Evolutionary conservation across 2,329 filamentous ascomycete genomes (phyloP), one percentile per base, ranked within the genome.

Genomic region (Plenodomus lindquistii): DNA sequence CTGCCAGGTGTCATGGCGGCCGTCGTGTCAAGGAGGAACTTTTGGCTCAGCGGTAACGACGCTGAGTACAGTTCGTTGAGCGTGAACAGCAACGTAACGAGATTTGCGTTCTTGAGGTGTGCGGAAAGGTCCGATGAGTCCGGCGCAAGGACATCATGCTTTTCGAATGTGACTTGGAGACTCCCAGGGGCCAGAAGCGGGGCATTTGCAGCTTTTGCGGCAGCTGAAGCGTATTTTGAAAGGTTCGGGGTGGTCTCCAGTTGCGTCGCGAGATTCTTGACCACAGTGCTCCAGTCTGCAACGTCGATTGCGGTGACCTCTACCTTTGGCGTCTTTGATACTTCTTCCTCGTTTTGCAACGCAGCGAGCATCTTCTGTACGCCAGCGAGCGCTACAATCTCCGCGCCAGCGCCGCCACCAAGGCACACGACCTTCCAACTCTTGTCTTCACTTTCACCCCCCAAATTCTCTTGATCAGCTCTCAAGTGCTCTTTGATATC

Each of bases 21-120:
- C 0, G 88, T 89, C 16, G 97, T 75, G 1, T 77, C 77, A 3
- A 91, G 79, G 0, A 99, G 78, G 56, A 97, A 86, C 3, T 78
- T 77, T 0, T 93, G 96, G 0, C 93, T 91, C 59, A 85, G 84
- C 2, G 85, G 79, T 19, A 91, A 83, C 1, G 86, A 90, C 0
- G 83, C 79, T 0, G 89, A 87, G 76, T 97, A 97, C 0, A 99
- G 84, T 74, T 99, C 94, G 71, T 97, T 97, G 39, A 97, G 81
- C 0, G 93, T 97, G 78, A 97, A 99, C 74, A 97, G 84, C 11
- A 97, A 75, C 0, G 92, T 96, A 13, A 96, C 77, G 1, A 97
- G 57, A 24, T 71, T 57, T 1, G 70, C 65, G 7, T 56, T 54
- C 13, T 60, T 27, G 5, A 74, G 59, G 6, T 73, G 31, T 0